Base-by-base conservation (phyloP, 352 stramenopile genomes). In the Phytophthora podocarpi region DNA sequence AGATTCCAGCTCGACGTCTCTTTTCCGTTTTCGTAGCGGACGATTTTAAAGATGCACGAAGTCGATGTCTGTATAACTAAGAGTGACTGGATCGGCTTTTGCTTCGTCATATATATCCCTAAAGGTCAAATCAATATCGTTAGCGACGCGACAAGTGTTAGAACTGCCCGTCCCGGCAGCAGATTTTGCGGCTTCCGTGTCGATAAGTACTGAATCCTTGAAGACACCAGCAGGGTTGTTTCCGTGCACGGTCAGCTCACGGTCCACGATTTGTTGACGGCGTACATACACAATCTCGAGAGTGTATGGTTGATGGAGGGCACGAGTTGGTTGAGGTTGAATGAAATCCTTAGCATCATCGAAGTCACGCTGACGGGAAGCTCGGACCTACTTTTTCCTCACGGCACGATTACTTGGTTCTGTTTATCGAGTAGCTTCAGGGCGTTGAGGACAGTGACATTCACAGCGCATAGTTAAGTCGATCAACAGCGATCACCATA, bases 371-470 rank as follows among this genome's bases (percentile, higher is more conserved):
- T 51, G 1, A 21, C 3, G 2, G 56, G 37, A 13, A 64, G 1
- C 4, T 46, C 46, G 4, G 52, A 61, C 18, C 52, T 21, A 6
- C 15, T 43, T n/a, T 18, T 60, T 60, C 36, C 39, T 9, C 52
- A 60, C 7, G 21, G n/a, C 0, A 24, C 31, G 3, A 53, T 46
- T 1, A 53, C 30, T 9, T 52, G 10, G 12, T 53, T 46, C 9
- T 53, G 41, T 15, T 36, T 23, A 11, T 61, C 52, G 9, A 61
- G 30, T 3, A 61, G 52, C 26, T 53, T n/a, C n/a, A 47, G 11
- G 0, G 31, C 52, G 20, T 53, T 39, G 5, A 53, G 23, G 11
- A 46, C 41, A 7, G 12, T 46, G 9, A 2, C 2, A 13, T 46
- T 61, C 2, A 46, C 16, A 2, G 30, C n/a, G 40, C 1, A 53